These are phyloP conservation scores for Kluyveromyces sp. DNA, from an alignment of 1,139 yeast species.

Conservation along the genomic window DNA sequence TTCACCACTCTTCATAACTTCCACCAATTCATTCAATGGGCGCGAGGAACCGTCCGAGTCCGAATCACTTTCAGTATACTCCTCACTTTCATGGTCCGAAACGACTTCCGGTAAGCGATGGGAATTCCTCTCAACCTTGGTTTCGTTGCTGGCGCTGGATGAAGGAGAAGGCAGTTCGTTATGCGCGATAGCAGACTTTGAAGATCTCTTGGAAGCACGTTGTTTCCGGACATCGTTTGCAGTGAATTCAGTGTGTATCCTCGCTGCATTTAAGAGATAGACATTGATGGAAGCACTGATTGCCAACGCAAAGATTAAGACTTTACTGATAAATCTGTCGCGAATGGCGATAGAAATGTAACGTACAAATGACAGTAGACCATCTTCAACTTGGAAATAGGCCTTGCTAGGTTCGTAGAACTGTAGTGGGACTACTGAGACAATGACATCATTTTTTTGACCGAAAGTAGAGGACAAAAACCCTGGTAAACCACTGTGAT, in stretches of 20 bases:
- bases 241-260: constrained; percentile 41
- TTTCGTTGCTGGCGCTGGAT: constrained; percentile 11
- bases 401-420: constrained; percentile 64
- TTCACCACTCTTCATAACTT: constrained; percentile 63
- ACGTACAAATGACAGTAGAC: constrained; percentile 45
- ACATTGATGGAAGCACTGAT: constrained; percentile 75
- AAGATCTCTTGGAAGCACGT: constrained; percentile 13
- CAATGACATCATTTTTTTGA: constrained; percentile 32
- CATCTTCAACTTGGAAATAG: constrained; percentile 61
- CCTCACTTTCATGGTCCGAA: constrained; percentile 20
- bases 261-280: constrained; percentile 72
- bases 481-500: constrained; percentile 19
- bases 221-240: constrained; percentile 23
- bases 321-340: constrained; percentile 76
- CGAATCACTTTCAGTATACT: constrained; percentile 45
- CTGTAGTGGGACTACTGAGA: constrained; percentile 62
- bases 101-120: constrained; percentile 1
- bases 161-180: constrained; percentile 12
- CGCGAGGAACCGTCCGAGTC: constrained; percentile 40
- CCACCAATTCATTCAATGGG: constrained; percentile 58
- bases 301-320: constrained; percentile 64
- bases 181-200: constrained; percentile 1
- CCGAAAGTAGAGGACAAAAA: constrained; percentile 19
- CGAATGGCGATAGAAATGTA: constrained; percentile 66
- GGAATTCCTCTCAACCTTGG: constrained; percentile 10